phyloP scores from a whole-genome alignment of 352 stramenopile species.

The Phytophthora pini region DNA sequence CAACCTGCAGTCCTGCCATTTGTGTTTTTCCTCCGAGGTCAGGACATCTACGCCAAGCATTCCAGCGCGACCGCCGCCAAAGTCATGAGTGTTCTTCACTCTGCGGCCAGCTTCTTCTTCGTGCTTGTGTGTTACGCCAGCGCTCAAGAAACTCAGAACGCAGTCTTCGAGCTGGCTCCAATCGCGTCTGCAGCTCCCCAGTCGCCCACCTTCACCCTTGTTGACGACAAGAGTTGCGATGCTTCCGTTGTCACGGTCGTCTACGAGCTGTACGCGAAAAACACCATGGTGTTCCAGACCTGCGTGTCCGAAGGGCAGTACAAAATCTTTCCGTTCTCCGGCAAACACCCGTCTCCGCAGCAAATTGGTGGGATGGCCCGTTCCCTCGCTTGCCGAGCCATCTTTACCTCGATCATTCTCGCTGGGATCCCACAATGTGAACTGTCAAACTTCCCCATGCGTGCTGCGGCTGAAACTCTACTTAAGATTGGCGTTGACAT shows the following conservation, averaged over 20 bases:
- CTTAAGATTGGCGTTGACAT: slow-evolving; percentile 58
- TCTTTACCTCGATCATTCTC: slow-evolving; percentile 54
- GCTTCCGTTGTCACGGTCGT: slow-evolving; percentile 38
- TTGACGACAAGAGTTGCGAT: slow-evolving; percentile 42
- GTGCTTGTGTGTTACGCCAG: not conserved
- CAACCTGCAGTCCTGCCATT: slow-evolving; percentile 1
- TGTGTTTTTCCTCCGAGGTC: slow-evolving; percentile 14
- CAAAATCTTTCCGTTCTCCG: slow-evolving; percentile 61
- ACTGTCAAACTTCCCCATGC: slow-evolving; percentile 52
- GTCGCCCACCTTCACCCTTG: slow-evolving; percentile 48
- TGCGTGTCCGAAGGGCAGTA: slow-evolving; percentile 52
- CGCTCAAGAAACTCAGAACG: slow-evolving; percentile 18
- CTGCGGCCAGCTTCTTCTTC: slow-evolving; percentile 1
- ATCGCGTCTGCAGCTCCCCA: slow-evolving; percentile 39
- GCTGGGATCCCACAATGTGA: slow-evolving; percentile 52
- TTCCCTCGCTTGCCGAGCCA: slow-evolving; percentile 45
- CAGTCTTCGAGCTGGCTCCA: slow-evolving; percentile 26
- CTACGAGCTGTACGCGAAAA: slow-evolving; percentile 52
- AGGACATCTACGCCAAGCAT: slow-evolving; percentile 4
- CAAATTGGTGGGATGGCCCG: slow-evolving; percentile 43
- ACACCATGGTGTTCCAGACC: slow-evolving; percentile 53
- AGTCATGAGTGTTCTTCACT: slow-evolving; percentile 7
- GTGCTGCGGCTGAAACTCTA: slow-evolving; percentile 53
- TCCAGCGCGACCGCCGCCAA: slow-evolving; percentile 1
- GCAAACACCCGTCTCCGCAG: slow-evolving; percentile 38